phyloP scores from a whole-genome alignment of 805 yeast species.

The Monosporozyma yasuniensis region DNA sequence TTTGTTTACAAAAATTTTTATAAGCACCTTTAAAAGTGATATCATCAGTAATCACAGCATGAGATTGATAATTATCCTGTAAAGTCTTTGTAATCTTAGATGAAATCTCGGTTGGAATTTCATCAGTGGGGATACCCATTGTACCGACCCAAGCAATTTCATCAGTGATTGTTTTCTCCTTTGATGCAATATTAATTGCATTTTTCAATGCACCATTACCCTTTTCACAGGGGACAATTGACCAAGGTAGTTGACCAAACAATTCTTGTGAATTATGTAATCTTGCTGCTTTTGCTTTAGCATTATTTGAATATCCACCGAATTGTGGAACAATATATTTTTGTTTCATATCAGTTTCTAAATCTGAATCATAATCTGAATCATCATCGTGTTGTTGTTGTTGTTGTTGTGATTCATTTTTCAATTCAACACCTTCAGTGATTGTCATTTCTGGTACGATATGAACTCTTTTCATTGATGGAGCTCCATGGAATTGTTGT shows the following conservation, averaged over 20 bases:
- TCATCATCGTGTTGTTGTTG: not conserved
- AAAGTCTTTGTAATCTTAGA: slow-evolving; percentile 43
- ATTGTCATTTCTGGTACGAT: not conserved
- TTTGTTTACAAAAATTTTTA: slow-evolving; percentile 83
- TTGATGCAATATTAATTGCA: slow-evolving; percentile 59
- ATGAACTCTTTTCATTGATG: slow-evolving; percentile 28
- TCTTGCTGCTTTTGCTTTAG: slow-evolving; percentile 34
- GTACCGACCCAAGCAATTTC: slow-evolving; percentile 78
- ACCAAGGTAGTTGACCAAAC: slow-evolving; percentile 57
- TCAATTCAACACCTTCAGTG: slow-evolving; percentile 1
- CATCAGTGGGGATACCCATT: slow-evolving; percentile 83
- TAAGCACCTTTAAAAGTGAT: slow-evolving; percentile 83
- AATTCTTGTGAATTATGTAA: slow-evolving; percentile 32
- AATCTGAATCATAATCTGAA: slow-evolving; percentile 18
- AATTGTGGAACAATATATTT: slow-evolving; percentile 37
- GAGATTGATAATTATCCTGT: slow-evolving; percentile 42
- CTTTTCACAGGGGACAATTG: slow-evolving; percentile 52
- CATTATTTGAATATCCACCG: slow-evolving; percentile 68
- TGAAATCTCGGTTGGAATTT: slow-evolving; percentile 50
- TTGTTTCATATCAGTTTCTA: slow-evolving; percentile 14
- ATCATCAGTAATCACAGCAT: slow-evolving; percentile 68
- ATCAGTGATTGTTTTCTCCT: slow-evolving; percentile 31
- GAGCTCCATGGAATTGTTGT: slow-evolving; percentile 20
- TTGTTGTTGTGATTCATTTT: not conserved
- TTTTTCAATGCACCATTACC: slow-evolving; percentile 88